Evolutionary conservation across 768 basidiomycete species (phyloP), one percentile per base, ranked within the genome.

Genomic region (Xanthoconium stramineum): DNA sequence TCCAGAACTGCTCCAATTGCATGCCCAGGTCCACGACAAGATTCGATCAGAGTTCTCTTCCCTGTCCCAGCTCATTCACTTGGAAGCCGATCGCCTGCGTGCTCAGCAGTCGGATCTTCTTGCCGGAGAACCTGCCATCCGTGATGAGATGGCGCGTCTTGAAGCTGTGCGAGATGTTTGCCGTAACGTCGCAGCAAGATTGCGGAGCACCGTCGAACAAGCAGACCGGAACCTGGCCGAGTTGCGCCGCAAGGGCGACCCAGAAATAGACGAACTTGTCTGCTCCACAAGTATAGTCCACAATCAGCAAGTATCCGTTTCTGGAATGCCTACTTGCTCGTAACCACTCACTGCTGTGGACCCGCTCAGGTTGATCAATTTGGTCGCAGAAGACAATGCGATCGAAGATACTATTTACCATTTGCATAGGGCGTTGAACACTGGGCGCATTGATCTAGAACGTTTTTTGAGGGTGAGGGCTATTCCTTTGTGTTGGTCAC

Each of bases 391-490:
- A 72, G 97, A 98, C 72, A 94, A 94, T 65, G 94, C 96, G 2
- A 94, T 98, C 68, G 96, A 98, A 74, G 97, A 98, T 71, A 96
- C 96, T 45, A 89, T 97, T 57, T 99, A 98, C 74, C 94, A 98
- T 70, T 82, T 99, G 46, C 93, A 95, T 61, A 83, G 94, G 58
- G 96, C 94, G 0, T 78, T 99, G 60, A 97, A 97, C 68, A 78
- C 87, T 50, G 91, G 91, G 1, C 84, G 93, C 56, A 88, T 98
- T 59, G 96, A 98, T 76, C 81, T 98, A 53, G 96, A 99, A 68
- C 82, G 90, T 40, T 98, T 98, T 78, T 76, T 98, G 54, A 86
- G 93, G 76, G 94, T 91, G 67, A 69, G 85, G 36, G 56, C 78
- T 56, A 60, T 56, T 52, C 53, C 57, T 47, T 56, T 37, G 58